A percentile compares a stretch with the other conserved stretches of the same genome.
These are phyloP conservation scores for Digitaria exilis DNA, from an alignment of 202 grass and related monocot genomes.

Conservation along the genomic window DNA sequence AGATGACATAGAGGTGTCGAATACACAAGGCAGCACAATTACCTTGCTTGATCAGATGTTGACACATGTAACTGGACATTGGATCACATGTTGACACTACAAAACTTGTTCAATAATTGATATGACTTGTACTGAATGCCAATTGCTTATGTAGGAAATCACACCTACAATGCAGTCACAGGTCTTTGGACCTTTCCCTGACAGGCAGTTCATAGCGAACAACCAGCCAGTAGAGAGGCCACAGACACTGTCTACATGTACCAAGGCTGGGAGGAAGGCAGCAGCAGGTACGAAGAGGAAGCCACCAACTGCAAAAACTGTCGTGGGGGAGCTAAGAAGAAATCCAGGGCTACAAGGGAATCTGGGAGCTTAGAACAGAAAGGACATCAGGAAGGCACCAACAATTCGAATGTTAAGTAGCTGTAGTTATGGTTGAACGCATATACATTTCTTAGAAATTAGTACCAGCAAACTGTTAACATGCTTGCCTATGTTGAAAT, in stretches of 20 bases:
- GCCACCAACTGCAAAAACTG: neutral
- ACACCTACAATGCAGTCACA: neutral
- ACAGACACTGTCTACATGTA: neutral
- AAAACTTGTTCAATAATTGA: too few relatives aligned
- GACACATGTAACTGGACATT: neutral
- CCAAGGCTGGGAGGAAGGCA: neutral
- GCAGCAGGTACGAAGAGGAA: neutral
- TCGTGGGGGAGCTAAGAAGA: neutral
- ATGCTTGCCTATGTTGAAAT: too few relatives aligned
- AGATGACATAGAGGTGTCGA: neutral
- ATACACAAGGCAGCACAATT: neutral
- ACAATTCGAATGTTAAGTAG: too few relatives aligned
- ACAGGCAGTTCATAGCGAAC: neutral
- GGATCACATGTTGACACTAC: too few relatives aligned
- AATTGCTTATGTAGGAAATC: neutral
- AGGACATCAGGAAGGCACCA: too few relatives aligned
- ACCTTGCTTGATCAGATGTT: neutral
- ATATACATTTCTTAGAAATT: too few relatives aligned
- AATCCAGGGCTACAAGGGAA: neutral
- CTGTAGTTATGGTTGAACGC: too few relatives aligned
- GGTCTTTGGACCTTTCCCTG: neutral
- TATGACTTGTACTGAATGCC: neutral
- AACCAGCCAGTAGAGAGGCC: neutral
- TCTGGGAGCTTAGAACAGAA: neutral
- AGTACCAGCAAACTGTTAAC: too few relatives aligned